Evolutionary conservation across 208 protist genomes (phyloP), one percentile per base, ranked within the genome.

Genomic region (Leishmania lainsoni): DNA sequence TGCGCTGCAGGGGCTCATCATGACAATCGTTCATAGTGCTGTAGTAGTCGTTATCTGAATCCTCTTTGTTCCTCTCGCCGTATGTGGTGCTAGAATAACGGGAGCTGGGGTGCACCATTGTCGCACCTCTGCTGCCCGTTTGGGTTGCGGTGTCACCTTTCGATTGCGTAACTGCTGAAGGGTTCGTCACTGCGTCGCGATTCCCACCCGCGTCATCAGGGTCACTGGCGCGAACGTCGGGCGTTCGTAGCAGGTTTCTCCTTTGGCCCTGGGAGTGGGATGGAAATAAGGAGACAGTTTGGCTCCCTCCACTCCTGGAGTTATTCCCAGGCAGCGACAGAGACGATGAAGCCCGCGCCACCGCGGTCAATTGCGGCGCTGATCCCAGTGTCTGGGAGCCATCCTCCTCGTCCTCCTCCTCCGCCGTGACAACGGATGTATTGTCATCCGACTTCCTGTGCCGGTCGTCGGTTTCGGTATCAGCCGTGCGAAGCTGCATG

Each of bases 401-500:
- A 29, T 66, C 20, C 29, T 77, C 56, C 16, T 66, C 32, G 26
- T 71, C 54, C 29, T 77, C 56, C 16, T 66, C 32, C 22, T 71
- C 54, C 22, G 54, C 75, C 6, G 45, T 52, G 42, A 56, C 75
- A 3, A 42, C 63, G 54, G 12, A 16, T 56, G 29, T 59, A 9
- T 58, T 63, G 9, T 14, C 49, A 63, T 72, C 32, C 76, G 63
- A 17, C 16, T 14, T 12, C 42, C 29, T 9, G 17, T 54, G 39
- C 32, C 0, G 6, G 22, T 16, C 59, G 39, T 45, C 48, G 52
- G 16, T 68, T 4, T 26, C 56, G 14, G 78, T 56, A 39, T 86
- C 66, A 20, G 78, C 78, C 10, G 77, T 81, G 63, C 78, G 78
- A 52, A 86, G 54, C 26, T 42, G 77, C 82, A 86, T 81, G 75